A percentile compares a stretch with the other conserved stretches of the same genome.
phyloP scores from a whole-genome alignment of 345 rosid genomes.

The Linum lewisii region DNA sequence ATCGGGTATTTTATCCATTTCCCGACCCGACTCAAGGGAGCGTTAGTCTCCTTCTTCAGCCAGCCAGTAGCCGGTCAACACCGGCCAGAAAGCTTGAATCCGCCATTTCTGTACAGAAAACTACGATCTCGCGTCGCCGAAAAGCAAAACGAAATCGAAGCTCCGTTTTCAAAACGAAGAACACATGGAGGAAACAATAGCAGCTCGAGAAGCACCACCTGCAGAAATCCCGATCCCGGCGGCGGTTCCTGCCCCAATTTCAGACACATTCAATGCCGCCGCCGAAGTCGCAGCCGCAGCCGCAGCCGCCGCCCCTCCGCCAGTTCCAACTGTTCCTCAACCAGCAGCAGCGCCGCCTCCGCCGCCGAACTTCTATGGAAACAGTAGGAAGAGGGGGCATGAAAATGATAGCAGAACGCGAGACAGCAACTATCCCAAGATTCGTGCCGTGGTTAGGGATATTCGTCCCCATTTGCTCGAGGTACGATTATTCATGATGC shows the following conservation, averaged over 20 bases:
- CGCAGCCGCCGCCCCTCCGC: background rate
- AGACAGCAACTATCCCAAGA: conserved; percentile 38
- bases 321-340: background rate
- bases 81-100: background rate
- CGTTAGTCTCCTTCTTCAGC: background rate
- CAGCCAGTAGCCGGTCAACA: background rate
- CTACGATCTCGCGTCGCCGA: background rate
- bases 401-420: conserved; percentile 32
- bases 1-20: background rate
- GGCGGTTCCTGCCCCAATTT: conserved; percentile 18
- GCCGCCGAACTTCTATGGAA: conserved; percentile 9
- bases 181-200: conserved; percentile 31
- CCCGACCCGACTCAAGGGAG: background rate
- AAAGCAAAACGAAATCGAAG: background rate
- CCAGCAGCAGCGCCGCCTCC: background rate
- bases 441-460: conserved; percentile 28
- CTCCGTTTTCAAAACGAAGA: background rate
- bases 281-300: background rate
- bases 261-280: background rate
- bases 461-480: conserved; percentile 32
- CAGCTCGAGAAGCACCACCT: conserved; percentile 12
- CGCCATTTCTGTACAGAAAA: no score
- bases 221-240: conserved; percentile 10
- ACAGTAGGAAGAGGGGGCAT: conserved; percentile 42
- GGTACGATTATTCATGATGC: conserved; percentile 14